Evolutionary conservation across 352 stramenopile genomes (phyloP), one percentile per base, ranked within the genome.

Genomic region (Halophytophthora batemanensis): DNA sequence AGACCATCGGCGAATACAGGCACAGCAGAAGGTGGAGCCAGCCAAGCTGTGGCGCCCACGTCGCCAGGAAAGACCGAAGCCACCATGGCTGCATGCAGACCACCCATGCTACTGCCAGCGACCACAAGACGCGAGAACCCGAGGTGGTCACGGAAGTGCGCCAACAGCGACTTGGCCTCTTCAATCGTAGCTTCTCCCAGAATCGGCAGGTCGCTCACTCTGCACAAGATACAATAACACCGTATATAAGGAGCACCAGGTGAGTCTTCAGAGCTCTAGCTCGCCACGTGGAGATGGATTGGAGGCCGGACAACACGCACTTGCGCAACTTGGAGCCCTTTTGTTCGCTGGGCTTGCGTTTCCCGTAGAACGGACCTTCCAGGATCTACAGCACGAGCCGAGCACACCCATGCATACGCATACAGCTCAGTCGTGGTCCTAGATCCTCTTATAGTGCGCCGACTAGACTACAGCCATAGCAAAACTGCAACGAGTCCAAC

Each of bases 171-270:
- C 51, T 92, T 92, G 56, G 81, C 66, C 57, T 92, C 81, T 54
- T 89, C 79, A n/a, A 92, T 92, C 3, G 81, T 92, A 12, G 81
- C 75, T 65, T 90, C 74, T 1, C 81, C 81, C 7, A 92, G 54
- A 19, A 90, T 86, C 2, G 81, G 76, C 15, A 92, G 50, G 38
- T 92, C 81, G 23, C 66, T 86, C 15, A 89, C 78, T n/a, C 75
- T 84, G 47, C 13, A 18, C 14, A 8, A 40, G 6, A 51, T 8
- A 56, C 11, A 40, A 23, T 12, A 25, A 38, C 15, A 48, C 11
- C 7, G 33, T 8, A 31, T 4, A 31, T 31, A 10, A 4, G 25
- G 8, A 4, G 4, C 25, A 31, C 4, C 31, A 10, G 35, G 5
- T 28, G 21, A 40, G 21, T 23, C 11, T 37, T 29, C 13, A 19